These are phyloP conservation scores for Dryas drummondii DNA, from an alignment of 306 rosid species.

Conservation along the genomic window DNA sequence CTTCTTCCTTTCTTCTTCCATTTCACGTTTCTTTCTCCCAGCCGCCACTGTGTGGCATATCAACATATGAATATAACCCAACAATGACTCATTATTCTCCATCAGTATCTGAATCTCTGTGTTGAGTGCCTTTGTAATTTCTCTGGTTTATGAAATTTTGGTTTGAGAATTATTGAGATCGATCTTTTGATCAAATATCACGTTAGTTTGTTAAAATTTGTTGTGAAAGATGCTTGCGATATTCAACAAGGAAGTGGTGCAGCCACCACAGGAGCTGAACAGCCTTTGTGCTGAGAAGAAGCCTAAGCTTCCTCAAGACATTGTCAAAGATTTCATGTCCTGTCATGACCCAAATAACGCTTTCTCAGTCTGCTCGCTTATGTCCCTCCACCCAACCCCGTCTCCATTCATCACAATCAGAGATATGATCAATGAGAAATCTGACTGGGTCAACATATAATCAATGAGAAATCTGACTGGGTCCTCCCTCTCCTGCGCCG, in stretches of 20 bases:
- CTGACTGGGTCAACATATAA: too few species aligned
- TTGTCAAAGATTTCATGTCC: conserved; percentile 54
- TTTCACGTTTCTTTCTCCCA: too few species aligned
- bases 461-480: too few species aligned
- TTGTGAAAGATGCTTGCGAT: conserved; percentile 63
- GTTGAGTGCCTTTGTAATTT: not conserved
- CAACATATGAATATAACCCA: conserved; percentile 15
- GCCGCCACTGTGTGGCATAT: too few species aligned
- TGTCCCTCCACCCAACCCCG: conserved; percentile 34
- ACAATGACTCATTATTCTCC: not conserved
- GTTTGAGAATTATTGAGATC: conserved; percentile 13
- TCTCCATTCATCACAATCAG: conserved; percentile 23
- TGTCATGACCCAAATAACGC: conserved; percentile 38
- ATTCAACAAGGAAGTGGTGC: conserved; percentile 69
- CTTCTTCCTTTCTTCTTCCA: too few species aligned
- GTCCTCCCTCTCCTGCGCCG: too few species aligned
- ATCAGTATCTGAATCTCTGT: conserved; percentile 3
- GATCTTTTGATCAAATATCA: not conserved
- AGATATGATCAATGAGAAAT: conserved; percentile 10
- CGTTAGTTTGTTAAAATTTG: not conserved
- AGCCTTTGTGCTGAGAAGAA: conserved; percentile 63
- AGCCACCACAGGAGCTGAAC: conserved; percentile 84
- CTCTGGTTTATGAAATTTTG: not conserved
- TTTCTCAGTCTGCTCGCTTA: conserved; percentile 57
- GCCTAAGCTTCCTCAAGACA: conserved; percentile 52